phyloP scores from a whole-genome alignment of 192 early-diverging fungal species.

The Coemansia sp. region DNA sequence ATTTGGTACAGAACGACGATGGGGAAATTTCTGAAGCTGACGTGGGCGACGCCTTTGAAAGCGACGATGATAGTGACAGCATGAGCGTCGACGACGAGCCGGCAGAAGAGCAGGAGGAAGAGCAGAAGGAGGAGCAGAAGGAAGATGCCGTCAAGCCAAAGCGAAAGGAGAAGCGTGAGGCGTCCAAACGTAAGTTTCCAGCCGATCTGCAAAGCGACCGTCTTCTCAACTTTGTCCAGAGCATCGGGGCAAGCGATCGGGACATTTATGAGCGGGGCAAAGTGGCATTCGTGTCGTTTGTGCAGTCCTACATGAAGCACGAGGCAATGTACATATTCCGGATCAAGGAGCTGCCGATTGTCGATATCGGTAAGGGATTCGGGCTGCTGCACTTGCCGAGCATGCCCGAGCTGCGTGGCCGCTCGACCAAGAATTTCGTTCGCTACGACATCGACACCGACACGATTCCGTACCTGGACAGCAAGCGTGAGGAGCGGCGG shows the following conservation, averaged over 20 bases:
- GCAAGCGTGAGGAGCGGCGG: constrained; percentile 50
- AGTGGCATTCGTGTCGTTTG: constrained; percentile 84
- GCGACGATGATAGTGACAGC: neutral
- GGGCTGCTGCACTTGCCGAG: constrained; percentile 82
- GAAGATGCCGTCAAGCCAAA: constrained; percentile 14
- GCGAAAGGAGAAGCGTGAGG: constrained; percentile 10
- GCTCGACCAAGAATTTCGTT: constrained; percentile 22
- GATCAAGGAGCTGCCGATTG: constrained; percentile 77
- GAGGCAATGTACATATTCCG: constrained; percentile 91
- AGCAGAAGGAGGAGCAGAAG: constrained; percentile 2
- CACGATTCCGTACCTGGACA: constrained; percentile 40
- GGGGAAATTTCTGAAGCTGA: constrained; percentile 13
- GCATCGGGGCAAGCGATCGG: constrained; percentile 63
- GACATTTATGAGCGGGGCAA: constrained; percentile 76
- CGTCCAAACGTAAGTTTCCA: constrained; percentile 42
- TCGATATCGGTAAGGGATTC: constrained; percentile 70
- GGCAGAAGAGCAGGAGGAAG: neutral
- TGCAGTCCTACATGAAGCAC: constrained; percentile 91
- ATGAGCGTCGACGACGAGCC: constrained; percentile 11
- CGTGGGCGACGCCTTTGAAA: constrained; percentile 5
- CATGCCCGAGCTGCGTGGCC: constrained; percentile 81
- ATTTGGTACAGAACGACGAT: constrained; percentile 49
- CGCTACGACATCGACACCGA: constrained; percentile 39
- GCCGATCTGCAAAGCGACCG: constrained; percentile 47
- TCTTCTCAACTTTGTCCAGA: constrained; percentile 56